phyloP scores from a whole-genome alignment of 2,329 filamentous ascomycete species.

The Ascomycota sp. region DNA sequence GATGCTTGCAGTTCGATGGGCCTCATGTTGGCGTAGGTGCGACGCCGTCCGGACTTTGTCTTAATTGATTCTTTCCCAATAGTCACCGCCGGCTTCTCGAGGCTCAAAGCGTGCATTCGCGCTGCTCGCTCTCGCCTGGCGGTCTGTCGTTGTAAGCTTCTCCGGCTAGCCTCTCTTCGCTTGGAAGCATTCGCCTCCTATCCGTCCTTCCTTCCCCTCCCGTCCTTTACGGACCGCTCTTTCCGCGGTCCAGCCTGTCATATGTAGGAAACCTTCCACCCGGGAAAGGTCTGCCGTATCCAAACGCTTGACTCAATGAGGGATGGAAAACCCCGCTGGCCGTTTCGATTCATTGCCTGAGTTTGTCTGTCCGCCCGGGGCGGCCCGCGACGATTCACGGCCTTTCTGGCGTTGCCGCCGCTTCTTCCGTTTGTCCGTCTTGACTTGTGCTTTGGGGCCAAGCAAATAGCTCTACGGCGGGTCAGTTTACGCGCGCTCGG shows the following conservation, averaged over 20 bases:
- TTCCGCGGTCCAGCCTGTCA: neutral
- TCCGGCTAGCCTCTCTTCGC: too few species aligned
- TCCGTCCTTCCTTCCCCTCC: neutral
- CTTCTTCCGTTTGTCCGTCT: too few species aligned
- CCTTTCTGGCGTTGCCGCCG: too few species aligned
- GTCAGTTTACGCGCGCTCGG: too few species aligned
- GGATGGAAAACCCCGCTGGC: neutral
- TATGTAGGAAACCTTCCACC: constrained; percentile 1
- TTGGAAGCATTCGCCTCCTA: neutral
- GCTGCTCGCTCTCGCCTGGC: neutral
- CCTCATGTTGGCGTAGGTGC: neutral
- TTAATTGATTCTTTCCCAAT: neutral
- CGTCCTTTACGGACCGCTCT: neutral
- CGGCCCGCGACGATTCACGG: too few species aligned
- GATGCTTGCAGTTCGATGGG: neutral
- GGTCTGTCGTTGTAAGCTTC: neutral
- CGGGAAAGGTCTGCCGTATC: neutral
- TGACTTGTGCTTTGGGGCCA: too few species aligned
- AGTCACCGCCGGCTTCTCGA: too few species aligned
- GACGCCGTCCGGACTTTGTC: constrained; percentile 1
- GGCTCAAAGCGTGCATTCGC: too few species aligned
- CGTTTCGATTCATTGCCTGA: neutral
- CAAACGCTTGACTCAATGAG: neutral
- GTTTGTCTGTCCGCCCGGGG: too few species aligned
- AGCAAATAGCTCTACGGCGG: too few species aligned